Evolutionary conservation across 2,329 filamentous ascomycete species (phyloP), one percentile per base, ranked within the genome.

Genomic region (Xylaria sp.): DNA sequence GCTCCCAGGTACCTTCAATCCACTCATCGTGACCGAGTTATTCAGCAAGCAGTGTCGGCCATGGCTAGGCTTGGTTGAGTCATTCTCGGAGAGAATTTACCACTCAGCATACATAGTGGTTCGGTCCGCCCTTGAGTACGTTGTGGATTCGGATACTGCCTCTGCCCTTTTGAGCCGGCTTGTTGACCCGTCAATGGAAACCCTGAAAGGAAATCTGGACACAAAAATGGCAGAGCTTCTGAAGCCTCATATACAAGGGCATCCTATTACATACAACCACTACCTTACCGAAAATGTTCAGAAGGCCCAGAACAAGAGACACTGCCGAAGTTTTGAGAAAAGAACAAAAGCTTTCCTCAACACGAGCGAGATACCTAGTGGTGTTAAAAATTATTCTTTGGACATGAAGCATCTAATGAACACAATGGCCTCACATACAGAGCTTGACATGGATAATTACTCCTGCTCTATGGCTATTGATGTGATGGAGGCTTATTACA

Each of bases 241-340:
- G 17, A 29, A 26, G 16, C 59, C 62, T 4, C 62, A 68, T 38
- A 16, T 50, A 0, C 47, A 55, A 0, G 44, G 56, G 0, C 72
- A 74, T 44, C 69, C 71, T 0, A 72, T 74, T 39, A 74, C 72
- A 0, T 74, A 74, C 57, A 71, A 73, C 41, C 61, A 68, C 37
- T 59, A 69, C 43, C 60, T 74, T 5, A 69, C 65, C 1, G 65
- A 71, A 16, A 68, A 51, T 6, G 56, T 74, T 1, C 64, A 71
- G 40, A 63, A 65, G 19, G 59, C 57, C 7, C 65, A 63, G 22
- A 11, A 21, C 1, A n/a, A 46, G 3, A 54, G 58, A 2, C 49
- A 39, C 20, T 38, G 21, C 13, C 37, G 4, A 18, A 13, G n/a
- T 16, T 5, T 62, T 1, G 43, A 50, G n/a, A 19, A 43, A 7